Evolutionary conservation across 2,329 filamentous ascomycete genomes (phyloP).

Genomic region (Ceratocystis smalleyi): DNA sequence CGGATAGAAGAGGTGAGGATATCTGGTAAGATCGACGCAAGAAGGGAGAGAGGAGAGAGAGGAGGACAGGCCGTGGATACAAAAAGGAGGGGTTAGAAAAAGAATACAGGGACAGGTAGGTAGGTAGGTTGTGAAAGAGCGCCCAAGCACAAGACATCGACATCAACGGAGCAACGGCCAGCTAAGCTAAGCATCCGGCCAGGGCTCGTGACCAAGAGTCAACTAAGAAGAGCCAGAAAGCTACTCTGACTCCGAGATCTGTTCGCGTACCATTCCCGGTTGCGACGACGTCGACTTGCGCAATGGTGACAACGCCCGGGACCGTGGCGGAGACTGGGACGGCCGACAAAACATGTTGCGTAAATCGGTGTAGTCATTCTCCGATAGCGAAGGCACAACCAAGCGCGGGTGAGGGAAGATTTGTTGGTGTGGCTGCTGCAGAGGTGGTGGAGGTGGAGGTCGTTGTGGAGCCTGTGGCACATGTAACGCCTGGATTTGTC

Average conservation of each 20-base stretch:
- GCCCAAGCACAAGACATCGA: too few species aligned
- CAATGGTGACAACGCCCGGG: background rate
- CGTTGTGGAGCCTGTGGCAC: background rate
- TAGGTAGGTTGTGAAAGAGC: too few species aligned
- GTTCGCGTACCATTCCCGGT: background rate
- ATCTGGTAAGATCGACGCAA: too few species aligned
- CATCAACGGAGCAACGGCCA: too few species aligned
- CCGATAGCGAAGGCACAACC: slow-evolving; percentile 11
- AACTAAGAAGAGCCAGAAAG: background rate
- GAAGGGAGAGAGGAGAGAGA: background rate
- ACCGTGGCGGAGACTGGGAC: slow-evolving; percentile 8
- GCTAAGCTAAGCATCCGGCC: background rate
- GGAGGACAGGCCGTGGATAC: background rate
- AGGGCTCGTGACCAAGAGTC: background rate
- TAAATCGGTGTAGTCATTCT: slow-evolving; percentile 14
- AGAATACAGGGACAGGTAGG: too few species aligned
- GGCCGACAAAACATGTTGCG: slow-evolving; percentile 16
- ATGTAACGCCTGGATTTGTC: background rate
- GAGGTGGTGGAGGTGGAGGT: background rate
- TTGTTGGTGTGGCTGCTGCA: background rate
- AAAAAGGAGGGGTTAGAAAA: too few species aligned
- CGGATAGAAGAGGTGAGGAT: background rate
- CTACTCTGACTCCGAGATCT: background rate
- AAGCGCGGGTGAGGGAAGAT: slow-evolving; percentile 1
- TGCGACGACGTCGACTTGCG: background rate